These are phyloP conservation scores for Fusarium mangiferae DNA, from an alignment of 2,329 filamentous ascomycete genomes.

Conservation along the genomic window DNA sequence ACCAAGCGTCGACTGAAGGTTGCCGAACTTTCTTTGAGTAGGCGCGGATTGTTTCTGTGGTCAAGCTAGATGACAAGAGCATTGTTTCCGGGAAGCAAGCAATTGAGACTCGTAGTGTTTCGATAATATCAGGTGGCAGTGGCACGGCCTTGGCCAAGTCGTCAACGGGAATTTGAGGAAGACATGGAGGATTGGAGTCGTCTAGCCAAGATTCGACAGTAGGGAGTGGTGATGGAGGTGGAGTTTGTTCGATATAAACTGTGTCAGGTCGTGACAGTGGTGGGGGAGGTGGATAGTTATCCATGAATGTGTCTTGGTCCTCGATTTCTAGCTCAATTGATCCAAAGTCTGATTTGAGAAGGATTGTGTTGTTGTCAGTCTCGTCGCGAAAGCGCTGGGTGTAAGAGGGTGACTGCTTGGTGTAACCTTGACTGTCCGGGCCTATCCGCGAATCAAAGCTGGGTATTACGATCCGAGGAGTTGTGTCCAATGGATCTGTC, in stretches of 20 bases:
- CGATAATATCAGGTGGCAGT: conserved; percentile 63
- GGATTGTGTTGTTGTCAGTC: conserved; percentile 32
- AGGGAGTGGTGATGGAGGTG: conserved; percentile 49
- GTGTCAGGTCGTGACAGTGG: conserved; percentile 32
- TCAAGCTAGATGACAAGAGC: conserved; percentile 64
- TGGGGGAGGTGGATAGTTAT: not conserved
- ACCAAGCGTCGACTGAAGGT: conserved; percentile 42
- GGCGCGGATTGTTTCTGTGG: conserved; percentile 66
- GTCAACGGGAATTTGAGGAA: conserved; percentile 46
- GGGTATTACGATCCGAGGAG: conserved; percentile 21
- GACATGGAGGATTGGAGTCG: conserved; percentile 45
- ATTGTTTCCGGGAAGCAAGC: conserved; percentile 69
- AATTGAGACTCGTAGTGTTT: conserved; percentile 64
- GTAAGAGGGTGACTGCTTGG: conserved; percentile 12
- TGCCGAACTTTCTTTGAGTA: conserved; percentile 65
- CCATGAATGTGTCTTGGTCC: conserved; percentile 32
- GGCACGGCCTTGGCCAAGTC: conserved; percentile 56
- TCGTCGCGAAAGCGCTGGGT: conserved; percentile 30
- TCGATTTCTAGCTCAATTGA: conserved; percentile 34
- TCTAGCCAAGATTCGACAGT: conserved; percentile 52
- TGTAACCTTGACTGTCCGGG: conserved; percentile 13
- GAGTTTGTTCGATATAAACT: conserved; percentile 47
- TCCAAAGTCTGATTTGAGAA: conserved; percentile 35
- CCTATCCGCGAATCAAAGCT: conserved; percentile 13
- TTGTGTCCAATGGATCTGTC: conserved; percentile 11